phyloP scores from a whole-genome alignment of 768 basidiomycete genomes.

The Collybia sordida region DNA sequence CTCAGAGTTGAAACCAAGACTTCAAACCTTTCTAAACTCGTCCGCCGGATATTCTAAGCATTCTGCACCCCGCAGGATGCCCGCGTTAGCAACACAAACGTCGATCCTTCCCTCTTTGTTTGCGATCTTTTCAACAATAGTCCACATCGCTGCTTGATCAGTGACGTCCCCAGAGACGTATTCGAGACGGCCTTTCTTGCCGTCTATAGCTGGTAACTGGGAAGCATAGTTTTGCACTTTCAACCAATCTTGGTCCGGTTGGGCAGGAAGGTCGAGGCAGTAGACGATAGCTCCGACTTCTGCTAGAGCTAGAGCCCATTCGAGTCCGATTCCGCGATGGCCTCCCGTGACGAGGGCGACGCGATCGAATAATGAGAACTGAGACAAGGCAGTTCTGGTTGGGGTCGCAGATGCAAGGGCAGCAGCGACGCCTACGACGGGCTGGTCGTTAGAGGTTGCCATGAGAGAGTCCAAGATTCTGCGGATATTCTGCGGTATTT shows the following conservation, averaged over 20 bases:
- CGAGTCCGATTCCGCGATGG: constrained; percentile 60
- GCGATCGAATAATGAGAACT: constrained; percentile 44
- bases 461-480: too few relatives aligned
- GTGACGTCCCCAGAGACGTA: constrained; percentile 60
- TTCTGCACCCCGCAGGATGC: constrained; percentile 48
- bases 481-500: too few relatives aligned
- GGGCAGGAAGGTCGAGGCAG: constrained; percentile 57
- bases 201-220: constrained; percentile 21
- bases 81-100: constrained; percentile 66
- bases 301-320: constrained; percentile 23
- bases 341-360: constrained; percentile 55
- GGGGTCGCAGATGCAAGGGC: constrained; percentile 16
- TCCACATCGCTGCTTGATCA: constrained; percentile 48
- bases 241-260: constrained; percentile 49
- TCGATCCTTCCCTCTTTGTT: constrained; percentile 62
- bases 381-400: constrained; percentile 11
- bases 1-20: neutral
- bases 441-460: neutral
- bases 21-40: constrained; percentile 53
- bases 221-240: constrained; percentile 45
- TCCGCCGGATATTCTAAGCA: constrained; percentile 58
- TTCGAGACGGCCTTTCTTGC: constrained; percentile 31
- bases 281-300: constrained; percentile 40
- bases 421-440: constrained; percentile 18
- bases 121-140: constrained; percentile 49